Conservation (phyloP, 768 basidiomycete species). For the Ephemerocybe angulata region DNA sequence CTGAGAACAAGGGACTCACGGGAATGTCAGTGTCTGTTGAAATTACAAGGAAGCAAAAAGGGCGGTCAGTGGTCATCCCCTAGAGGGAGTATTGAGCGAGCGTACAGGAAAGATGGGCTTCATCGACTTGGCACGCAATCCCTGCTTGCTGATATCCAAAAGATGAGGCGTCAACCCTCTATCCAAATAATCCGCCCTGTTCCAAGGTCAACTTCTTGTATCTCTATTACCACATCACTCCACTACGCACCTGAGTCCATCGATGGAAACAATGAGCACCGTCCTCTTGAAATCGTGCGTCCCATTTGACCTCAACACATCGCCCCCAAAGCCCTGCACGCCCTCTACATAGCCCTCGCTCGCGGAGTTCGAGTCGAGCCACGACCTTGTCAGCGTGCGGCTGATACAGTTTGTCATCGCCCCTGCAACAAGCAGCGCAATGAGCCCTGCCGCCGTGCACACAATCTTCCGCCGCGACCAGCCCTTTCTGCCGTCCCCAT, state of each 20-base stretch:
- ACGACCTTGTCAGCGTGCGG: conserved; percentile 19
- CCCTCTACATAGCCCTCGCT: conserved; percentile 8
- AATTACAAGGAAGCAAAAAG: not conserved
- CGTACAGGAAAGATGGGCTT: conserved; percentile 80
- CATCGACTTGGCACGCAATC: conserved; percentile 85
- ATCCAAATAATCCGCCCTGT: conserved; percentile 83
- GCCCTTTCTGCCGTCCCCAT: conserved; percentile 6
- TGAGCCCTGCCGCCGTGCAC: conserved; percentile 34
- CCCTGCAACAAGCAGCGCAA: conserved; percentile 41
- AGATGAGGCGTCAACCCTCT: conserved; percentile 82
- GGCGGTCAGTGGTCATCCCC: conserved; percentile 10
- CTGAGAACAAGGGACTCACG: conserved; percentile 47
- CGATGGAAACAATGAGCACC: conserved; percentile 82
- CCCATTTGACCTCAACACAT: conserved; percentile 63
- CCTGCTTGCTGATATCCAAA: conserved; percentile 73
- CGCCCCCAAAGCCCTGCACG: conserved; percentile 28
- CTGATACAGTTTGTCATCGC: conserved; percentile 14
- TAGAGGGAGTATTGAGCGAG: not conserved
- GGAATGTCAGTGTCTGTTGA: conserved; percentile 81
- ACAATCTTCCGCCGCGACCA: conserved; percentile 40
- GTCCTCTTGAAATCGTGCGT: conserved; percentile 81
- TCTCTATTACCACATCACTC: not conserved
- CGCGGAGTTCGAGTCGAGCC: conserved; percentile 17
- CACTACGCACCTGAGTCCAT: conserved; percentile 65
- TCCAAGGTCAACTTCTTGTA: not conserved